Base-by-base conservation (phyloP, 2,329 filamentous ascomycete species). In the Fusarium anguioides region DNA sequence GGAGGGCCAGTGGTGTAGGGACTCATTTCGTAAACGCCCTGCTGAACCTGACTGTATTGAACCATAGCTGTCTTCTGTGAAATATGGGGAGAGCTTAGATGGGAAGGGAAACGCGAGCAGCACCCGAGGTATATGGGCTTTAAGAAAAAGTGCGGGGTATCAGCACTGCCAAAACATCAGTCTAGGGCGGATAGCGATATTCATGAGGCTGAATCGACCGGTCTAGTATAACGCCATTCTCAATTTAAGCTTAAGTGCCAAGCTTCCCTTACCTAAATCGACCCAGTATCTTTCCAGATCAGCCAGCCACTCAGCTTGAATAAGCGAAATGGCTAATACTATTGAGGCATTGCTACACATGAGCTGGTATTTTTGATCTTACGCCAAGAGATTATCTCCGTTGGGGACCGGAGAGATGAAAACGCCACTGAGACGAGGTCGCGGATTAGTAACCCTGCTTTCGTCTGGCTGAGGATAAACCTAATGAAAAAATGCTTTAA, bases 151-250 rank as follows among this genome's bases (percentile, higher is more conserved):
- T 33, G 29, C 29, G 17, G 31, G 31, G 15, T 17, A 17, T 33
- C n/a, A 2, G 27, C 5, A 12, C 4, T 36, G 7, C 45, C 33
- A 37, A 3, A 6, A n/a, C 15, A 9, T 3, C 31, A 33, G 31
- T 2, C 4, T 29, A 42, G 47, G 35, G 35, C 47, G 29, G 23
- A 23, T 12, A 7, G 12, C 29, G 47, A 36, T 24, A 50, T 50
- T 24, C 4, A 6, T 17, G 47, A 24, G 47, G 47, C 47, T 50
- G 20, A 42, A 42, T 29, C 15, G 47, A 7, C 8, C 26, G 26
- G 26, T 50, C 47, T 31, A 50, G 47, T 24, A n/a, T 50, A 31
- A 42, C 47, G 47, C 47, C 47, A 50, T 42, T 21, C 27, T 49
- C 29, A 57, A 42, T 42, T 36, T 54, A 37, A 54, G 53, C 47